These are phyloP conservation scores for Chiua virens DNA, from an alignment of 768 basidiomycete species.

Conservation along the genomic window DNA sequence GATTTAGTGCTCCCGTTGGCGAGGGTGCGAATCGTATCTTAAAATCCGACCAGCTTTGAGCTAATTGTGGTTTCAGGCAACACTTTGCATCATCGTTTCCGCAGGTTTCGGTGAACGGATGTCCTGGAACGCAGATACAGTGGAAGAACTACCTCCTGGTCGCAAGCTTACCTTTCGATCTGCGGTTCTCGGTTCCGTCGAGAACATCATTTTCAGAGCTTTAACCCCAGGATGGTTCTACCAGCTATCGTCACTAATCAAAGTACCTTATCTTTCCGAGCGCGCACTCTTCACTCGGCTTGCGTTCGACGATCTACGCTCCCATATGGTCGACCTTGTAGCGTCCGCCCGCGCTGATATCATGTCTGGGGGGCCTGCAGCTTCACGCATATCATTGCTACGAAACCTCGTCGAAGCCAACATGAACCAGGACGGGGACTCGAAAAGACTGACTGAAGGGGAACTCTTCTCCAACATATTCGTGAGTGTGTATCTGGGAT, in stretches of 20 bases:
- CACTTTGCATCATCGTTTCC: conserved; percentile 40
- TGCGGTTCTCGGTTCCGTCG: conserved; percentile 22
- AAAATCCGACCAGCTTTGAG: background rate
- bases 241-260: conserved; percentile 16
- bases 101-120: conserved; percentile 43
- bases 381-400: conserved; percentile 38
- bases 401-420: conserved; percentile 49
- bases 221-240: conserved; percentile 37
- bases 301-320: conserved; percentile 38
- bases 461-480: conserved; percentile 51
- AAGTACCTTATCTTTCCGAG: no score
- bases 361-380: conserved; percentile 23
- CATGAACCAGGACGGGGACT: conserved; percentile 34
- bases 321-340: conserved; percentile 44
- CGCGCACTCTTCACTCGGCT: conserved; percentile 26
- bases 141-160: conserved; percentile 24
- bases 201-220: conserved; percentile 28
- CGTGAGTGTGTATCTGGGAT: conserved; percentile 29
- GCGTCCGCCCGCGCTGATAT: conserved; percentile 38
- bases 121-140: conserved; percentile 34
- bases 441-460: conserved; percentile 39
- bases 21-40: conserved; percentile 8
- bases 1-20: conserved; percentile 11
- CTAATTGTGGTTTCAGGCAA: conserved; percentile 19
- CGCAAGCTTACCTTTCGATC: conserved; percentile 39